phyloP scores from a whole-genome alignment of 805 yeast species.

The Hanseniaspora valbyensis region DNA sequence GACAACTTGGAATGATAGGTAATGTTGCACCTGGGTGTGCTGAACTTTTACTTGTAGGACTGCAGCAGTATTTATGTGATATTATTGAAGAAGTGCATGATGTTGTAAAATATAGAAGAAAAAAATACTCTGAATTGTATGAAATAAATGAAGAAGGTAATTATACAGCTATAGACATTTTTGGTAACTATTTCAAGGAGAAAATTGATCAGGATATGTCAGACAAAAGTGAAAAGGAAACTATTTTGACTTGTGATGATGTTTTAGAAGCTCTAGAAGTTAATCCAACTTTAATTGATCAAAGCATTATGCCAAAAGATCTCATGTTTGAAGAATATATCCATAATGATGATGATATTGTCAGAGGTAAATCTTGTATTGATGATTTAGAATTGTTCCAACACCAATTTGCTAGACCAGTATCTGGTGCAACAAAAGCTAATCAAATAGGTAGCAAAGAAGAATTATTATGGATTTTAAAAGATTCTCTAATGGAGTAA shows the following conservation, averaged over 20 bases:
- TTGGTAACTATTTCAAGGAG: conserved; percentile 7
- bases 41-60: conserved; percentile 68
- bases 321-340: conserved; percentile 38
- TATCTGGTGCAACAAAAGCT: conserved; percentile 27
- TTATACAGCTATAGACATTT: conserved; percentile 19
- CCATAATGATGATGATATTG: conserved; percentile 44
- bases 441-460: conserved; percentile 48
- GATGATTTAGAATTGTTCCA: conserved; percentile 28
- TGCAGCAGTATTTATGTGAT: conserved; percentile 68
- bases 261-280: conserved; percentile 51
- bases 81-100: conserved; percentile 67
- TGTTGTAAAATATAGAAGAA: conserved; percentile 50
- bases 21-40: conserved; percentile 64
- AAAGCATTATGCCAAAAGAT: conserved; percentile 48
- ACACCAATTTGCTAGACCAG: conserved; percentile 24
- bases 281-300: conserved; percentile 58
- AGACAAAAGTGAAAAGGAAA: conserved; percentile 13
- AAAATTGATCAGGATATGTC: conserved; percentile 1
- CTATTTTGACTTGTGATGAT: conserved; percentile 52
- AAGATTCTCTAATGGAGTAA: conserved; percentile 44
- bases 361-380: conserved; percentile 26
- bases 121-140: conserved; percentile 32
- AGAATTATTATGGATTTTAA: conserved; percentile 61
- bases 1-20: conserved; percentile 84
- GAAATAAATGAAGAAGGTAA: conserved; percentile 28